Base-by-base conservation (phyloP, 352 stramenopile genomes). In the Phytophthora gonapodyides region DNA sequence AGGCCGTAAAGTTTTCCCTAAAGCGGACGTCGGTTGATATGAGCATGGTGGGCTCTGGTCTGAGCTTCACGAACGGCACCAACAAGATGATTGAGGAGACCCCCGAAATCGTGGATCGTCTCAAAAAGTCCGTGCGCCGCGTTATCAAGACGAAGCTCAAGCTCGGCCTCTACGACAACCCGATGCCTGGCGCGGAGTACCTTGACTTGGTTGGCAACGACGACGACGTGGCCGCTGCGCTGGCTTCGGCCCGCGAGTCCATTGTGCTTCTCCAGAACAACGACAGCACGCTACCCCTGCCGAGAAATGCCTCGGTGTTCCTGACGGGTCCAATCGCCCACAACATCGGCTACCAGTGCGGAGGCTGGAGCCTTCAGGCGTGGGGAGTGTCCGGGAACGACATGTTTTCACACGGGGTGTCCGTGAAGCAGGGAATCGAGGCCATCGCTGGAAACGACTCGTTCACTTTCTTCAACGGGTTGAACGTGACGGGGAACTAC, bases 311-410 rank as follows among this genome's bases (percentile, higher is more conserved):
- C 6, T 50, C 38, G 10, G 38, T 59, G 17, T 59, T 59, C 42
- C 51, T 50, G 30, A 59, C 52, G 15, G 52, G 52, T 8, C 52
- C 41, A 17, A 52, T 30, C 21, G 62, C 69, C 0, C 67, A 90
- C 56, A 71, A 87, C 41, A 78, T 88, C n/a, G 81, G 77, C 0
- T 70, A 81, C 33, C 56, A 85, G 4, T 88, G 77, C 19, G 81
- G 81, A 38, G 81, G 81, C 2, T 96, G 87, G 87, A 82, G 76
- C 1, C 63, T 91, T 35, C 69, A 85, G 50, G 94, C 77, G 73
- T 84, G 91, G 63, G 86, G 80, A 7, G 69, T 77, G 19, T 54
- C 43, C 6, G 54, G 44, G 7, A 61, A 61, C n/a, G 42, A 54
- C 21, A 53, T 54, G 43, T 61, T 61, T 27, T 54, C 54, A 24